phyloP scores from a whole-genome alignment of 2,329 filamentous ascomycete genomes.

The Raffaelea ambrosiae region DNA sequence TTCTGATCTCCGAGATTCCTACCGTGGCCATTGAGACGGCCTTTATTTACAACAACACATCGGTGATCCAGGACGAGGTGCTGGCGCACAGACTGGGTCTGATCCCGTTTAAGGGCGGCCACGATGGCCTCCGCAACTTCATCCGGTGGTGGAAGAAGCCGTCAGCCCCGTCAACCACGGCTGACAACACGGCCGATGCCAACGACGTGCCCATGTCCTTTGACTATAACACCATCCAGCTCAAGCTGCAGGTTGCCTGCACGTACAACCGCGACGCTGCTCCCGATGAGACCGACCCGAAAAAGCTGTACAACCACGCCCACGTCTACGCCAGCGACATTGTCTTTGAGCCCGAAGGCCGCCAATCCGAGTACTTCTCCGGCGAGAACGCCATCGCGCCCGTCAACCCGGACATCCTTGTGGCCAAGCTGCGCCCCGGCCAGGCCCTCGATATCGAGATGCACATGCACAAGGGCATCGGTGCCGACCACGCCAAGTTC shows the following conservation, averaged over 20 bases:
- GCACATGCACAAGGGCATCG: conserved; percentile 92
- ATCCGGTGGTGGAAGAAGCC: conserved; percentile 76
- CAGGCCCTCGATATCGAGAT: conserved; percentile 80
- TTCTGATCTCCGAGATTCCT: conserved; percentile 88
- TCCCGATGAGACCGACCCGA: conserved; percentile 67
- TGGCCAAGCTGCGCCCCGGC: conserved; percentile 86
- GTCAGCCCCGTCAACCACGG: conserved; percentile 37
- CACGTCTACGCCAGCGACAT: conserved; percentile 76
- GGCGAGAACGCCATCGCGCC: conserved; percentile 62
- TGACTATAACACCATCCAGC: conserved; percentile 81
- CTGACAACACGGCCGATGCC: conserved; percentile 31
- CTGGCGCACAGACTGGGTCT: conserved; percentile 83
- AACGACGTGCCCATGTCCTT: conserved; percentile 39
- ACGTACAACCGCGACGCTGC: conserved; percentile 67
- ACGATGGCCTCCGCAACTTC: conserved; percentile 66
- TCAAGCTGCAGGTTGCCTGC: conserved; percentile 72
- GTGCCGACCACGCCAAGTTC: conserved; percentile 93
- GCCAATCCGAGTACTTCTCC: conserved; percentile 60
- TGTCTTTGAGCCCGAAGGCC: conserved; percentile 65
- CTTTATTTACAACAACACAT: conserved; percentile 93
- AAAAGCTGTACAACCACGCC: conserved; percentile 77
- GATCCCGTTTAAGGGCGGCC: conserved; percentile 76
- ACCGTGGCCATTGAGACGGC: conserved; percentile 91
- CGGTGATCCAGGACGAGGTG: conserved; percentile 95
- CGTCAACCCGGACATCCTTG: conserved; percentile 83